Conservation (phyloP, 176 grass and related monocot species). For the Phragmites australis region DNA sequence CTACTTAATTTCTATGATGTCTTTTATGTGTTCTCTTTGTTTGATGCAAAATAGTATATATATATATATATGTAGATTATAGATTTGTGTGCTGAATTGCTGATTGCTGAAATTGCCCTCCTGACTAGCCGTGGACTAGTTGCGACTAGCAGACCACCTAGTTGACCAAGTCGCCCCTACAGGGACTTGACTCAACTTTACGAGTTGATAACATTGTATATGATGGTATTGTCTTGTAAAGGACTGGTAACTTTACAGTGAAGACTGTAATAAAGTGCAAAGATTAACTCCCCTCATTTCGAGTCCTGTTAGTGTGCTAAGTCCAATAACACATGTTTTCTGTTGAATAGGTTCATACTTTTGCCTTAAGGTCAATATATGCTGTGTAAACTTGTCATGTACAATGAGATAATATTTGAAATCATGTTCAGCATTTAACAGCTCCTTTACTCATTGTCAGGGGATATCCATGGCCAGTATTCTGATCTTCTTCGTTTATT, state of each 20-base stretch:
- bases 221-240: not conserved
- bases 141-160: too few species aligned
- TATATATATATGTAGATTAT: too few species aligned
- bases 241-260: not conserved
- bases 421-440: not conserved
- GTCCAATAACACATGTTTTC: not conserved
- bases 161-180: too few species aligned
- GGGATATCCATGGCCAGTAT: slow-evolving; percentile 74
- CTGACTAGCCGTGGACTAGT: too few species aligned
- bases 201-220: too few species aligned
- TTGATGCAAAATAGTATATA: too few species aligned
- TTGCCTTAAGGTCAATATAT: slow-evolving; percentile 11
- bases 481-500: slow-evolving; percentile 78
- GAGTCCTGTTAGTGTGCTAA: slow-evolving; percentile 6
- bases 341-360: not conserved
- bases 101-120: too few species aligned
- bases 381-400: not conserved
- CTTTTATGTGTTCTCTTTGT: too few species aligned
- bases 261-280: not conserved
- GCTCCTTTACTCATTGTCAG: slow-evolving; percentile 36
- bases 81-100: too few species aligned
- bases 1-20: too few species aligned
- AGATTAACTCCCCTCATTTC: not conserved
- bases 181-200: too few species aligned
- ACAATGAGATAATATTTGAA: not conserved